Base-by-base conservation (phyloP, 257 asterid species). In the Solanum ossicruentum region DNA sequence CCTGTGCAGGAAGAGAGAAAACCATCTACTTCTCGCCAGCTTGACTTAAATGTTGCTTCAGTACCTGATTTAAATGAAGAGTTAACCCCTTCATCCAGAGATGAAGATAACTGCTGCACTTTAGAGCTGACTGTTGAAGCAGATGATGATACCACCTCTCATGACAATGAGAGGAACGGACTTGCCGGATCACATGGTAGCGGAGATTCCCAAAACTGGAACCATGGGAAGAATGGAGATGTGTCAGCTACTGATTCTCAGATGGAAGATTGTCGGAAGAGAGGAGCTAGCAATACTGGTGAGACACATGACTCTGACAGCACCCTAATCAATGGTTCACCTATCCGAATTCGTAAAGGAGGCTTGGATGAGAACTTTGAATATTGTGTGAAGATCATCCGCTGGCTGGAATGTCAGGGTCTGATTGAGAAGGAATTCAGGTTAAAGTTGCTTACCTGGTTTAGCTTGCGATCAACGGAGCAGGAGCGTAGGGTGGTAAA, bases 351-450 rank as follows among this genome's bases (percentile, higher is more conserved):
- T 71, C 87, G 58, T 56, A 89, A 92, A 1, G 91, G 92, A 32
- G 85, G 89, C 86, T 86, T 95, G 88, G 99, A 94, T 75, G 98
- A 93, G 89, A 95, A 90, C 84, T 95, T 93, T 70, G 98, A 95
- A 89, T 91, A 92, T 87, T 93, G 98, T 84, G 94, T 95, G 36
- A 93, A 91, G 91, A 92, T 93, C 81, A 95, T 95, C 67, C 93
- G 98, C 61, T 95, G 97, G 97, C 88, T 95, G 88, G 99, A 95
- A 85, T 92, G 97, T 43, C 97, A 96, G 88, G 98, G 99, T 56
- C 89, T 92, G 87, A 91, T 96, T 55, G 83, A 89, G 63, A 89
- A 90, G 92, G 98, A 93, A 47, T 96, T 96, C 86, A 90, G 99
- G 80, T 86, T 94, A 90, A 96, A 93, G 83, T 85, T 96, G 90